A percentile compares a stretch with the other conserved stretches of the same genome.
These are phyloP conservation scores for Shiraia bambusicola DNA, from an alignment of 2,329 filamentous ascomycete species.

Conservation along the genomic window DNA sequence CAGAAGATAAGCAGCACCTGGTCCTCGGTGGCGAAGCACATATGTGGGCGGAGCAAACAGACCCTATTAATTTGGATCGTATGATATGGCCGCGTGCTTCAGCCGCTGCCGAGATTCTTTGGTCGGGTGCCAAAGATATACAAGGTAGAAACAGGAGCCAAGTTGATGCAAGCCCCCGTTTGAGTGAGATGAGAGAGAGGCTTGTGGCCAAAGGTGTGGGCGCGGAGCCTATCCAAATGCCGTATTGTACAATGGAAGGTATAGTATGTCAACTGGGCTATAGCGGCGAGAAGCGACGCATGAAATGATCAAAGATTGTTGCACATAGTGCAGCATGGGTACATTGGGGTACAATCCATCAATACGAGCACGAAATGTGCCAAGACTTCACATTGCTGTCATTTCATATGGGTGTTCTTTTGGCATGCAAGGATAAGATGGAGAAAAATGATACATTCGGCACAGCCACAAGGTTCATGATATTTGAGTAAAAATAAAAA, in stretches of 20 bases:
- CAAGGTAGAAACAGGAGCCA: conserved; percentile 70
- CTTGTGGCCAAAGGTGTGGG: conserved; percentile 68
- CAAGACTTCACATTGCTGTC: no score
- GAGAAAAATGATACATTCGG: no score
- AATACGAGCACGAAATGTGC: no score
- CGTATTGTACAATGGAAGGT: conserved; percentile 67
- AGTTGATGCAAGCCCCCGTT: conserved; percentile 66
- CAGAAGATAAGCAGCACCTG: conserved; percentile 62
- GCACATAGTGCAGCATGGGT: no score
- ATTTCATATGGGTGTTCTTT: no score
- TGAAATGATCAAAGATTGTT: no score
- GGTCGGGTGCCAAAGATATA: conserved; percentile 70
- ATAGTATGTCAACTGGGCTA: conserved; percentile 31
- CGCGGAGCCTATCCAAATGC: conserved; percentile 69
- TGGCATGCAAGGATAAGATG: no score
- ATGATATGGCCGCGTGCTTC: conserved; percentile 76
- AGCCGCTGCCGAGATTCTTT: conserved; percentile 76
- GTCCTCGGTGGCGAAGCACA: conserved; percentile 81
- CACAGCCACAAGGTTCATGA: no score
- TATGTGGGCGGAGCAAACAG: conserved; percentile 78
- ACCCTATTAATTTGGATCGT: conserved; percentile 71
- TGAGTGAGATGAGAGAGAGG: conserved; percentile 75
- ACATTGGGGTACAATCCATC: no score
- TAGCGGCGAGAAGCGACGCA: not conserved
- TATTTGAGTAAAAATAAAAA: no score